A percentile compares a stretch with the other conserved stretches of the same genome.
phyloP scores from a whole-genome alignment of 1,284 basidiomycete species.

The Cryptococcus wingfieldii region DNA sequence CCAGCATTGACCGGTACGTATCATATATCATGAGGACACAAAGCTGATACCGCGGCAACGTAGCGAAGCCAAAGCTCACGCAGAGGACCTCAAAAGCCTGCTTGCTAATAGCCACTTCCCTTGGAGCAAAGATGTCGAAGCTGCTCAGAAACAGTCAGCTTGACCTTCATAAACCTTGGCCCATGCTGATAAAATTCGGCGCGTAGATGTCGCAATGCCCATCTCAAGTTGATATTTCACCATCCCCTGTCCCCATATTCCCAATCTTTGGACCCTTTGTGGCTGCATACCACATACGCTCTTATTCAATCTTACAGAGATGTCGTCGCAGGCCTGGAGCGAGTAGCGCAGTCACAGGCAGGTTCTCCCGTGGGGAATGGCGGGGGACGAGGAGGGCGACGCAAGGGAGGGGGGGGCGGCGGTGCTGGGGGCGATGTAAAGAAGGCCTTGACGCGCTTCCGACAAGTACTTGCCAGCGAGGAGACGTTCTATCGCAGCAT shows the following conservation, averaged over 20 bases:
- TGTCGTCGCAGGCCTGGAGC: constrained; percentile 64
- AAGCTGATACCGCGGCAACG: neutral
- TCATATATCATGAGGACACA: neutral
- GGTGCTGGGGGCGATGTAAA: constrained; percentile 57
- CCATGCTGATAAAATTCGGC: constrained; percentile 1
- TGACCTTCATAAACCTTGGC: constrained; percentile 4
- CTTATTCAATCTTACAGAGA: constrained; percentile 81
- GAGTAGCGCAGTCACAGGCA: constrained; percentile 6
- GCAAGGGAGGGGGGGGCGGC: neutral
- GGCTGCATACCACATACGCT: constrained; percentile 87
- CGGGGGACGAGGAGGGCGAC: neutral
- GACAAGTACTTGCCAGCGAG: constrained; percentile 77
- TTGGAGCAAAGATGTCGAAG: constrained; percentile 78
- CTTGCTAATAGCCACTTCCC: constrained; percentile 56
- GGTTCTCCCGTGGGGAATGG: neutral
- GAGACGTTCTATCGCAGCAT: constrained; percentile 82
- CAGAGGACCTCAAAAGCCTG: constrained; percentile 18
- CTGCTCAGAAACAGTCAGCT: constrained; percentile 72
- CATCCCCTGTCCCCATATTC: constrained; percentile 71
- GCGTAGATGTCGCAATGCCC: constrained; percentile 66
- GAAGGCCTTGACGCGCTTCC: constrained; percentile 79
- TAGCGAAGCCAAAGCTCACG: constrained; percentile 23
- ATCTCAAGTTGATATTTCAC: constrained; percentile 68
- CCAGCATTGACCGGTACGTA: no score
- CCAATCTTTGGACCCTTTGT: constrained; percentile 75